A percentile compares a stretch with the other conserved stretches of the same genome.
Evolutionary conservation across 78 protist genomes (phyloP).

Genomic region (Ministeria vibrans): DNA sequence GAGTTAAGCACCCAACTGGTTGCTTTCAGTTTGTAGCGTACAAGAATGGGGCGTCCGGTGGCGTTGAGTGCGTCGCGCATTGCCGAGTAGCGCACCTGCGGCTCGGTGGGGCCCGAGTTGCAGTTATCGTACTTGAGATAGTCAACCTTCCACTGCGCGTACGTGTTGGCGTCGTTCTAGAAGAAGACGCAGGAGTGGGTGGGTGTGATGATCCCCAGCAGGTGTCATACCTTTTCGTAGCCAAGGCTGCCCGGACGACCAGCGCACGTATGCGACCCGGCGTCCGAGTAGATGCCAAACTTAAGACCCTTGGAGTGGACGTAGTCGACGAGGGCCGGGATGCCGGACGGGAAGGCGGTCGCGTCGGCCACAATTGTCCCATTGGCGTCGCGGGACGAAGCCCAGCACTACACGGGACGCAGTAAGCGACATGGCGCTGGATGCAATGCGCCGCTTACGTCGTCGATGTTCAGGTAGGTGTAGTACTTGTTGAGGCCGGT

Average conservation of each 20-base stretch:
- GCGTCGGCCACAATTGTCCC: conserved; percentile 49
- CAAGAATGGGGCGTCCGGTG: conserved; percentile 54
- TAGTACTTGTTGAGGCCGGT: no score
- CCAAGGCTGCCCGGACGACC: conserved; percentile 66
- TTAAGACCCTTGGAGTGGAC: conserved; percentile 55
- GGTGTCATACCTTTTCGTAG: conserved; percentile 33
- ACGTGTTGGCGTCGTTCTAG: conserved; percentile 62
- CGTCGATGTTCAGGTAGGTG: no score
- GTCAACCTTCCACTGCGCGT: conserved; percentile 57
- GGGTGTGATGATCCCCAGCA: no score
- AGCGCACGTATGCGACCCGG: conserved; percentile 72
- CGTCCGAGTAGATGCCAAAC: conserved; percentile 75
- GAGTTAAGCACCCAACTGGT: no score
- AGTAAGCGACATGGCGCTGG: no score
- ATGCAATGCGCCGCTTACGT: no score
- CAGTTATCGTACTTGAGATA: conserved; percentile 70
- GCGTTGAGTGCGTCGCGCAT: conserved; percentile 59
- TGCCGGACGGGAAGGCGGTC: conserved; percentile 69
- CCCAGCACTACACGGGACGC: no score
- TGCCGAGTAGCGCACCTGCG: conserved; percentile 44
- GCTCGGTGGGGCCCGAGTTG: conserved; percentile 26
- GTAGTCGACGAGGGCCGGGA: conserved; percentile 60
- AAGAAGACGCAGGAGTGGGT: no score
- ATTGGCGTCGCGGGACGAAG: neutral
- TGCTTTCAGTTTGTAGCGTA: no score